Conservation (phyloP, 495 filamentous ascomycete species). For the Cercophora newfieldiana region DNA sequence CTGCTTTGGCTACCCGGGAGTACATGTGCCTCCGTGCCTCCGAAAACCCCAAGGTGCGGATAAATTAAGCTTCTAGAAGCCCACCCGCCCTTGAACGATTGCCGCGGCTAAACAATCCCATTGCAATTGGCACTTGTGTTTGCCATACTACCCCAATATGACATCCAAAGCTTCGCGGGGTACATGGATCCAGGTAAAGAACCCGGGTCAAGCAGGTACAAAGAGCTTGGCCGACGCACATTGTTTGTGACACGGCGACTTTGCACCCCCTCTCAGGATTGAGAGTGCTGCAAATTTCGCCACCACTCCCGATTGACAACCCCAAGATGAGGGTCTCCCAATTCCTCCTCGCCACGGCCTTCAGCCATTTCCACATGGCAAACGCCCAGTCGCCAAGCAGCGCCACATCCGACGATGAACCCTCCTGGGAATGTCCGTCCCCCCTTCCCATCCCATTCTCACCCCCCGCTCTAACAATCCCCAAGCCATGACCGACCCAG, state of each 20-base stretch:
- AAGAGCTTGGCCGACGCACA: too few relatives aligned
- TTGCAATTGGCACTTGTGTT: background rate
- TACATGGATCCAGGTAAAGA: background rate
- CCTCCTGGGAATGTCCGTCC: background rate
- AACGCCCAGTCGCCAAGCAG: background rate
- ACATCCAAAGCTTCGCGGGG: background rate
- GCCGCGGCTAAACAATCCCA: background rate
- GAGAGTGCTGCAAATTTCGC: background rate
- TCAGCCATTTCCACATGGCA: background rate
- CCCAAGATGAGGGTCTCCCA: background rate
- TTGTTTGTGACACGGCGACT: too few relatives aligned
- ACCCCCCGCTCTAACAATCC: background rate
- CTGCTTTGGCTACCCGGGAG: too few relatives aligned
- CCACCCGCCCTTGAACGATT: background rate
- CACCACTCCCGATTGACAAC: background rate
- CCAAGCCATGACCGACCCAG: constrained; percentile 19
- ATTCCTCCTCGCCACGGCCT: background rate
- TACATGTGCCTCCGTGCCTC: too few relatives aligned
- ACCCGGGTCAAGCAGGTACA: background rate
- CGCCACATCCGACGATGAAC: background rate
- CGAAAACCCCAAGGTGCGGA: too few relatives aligned
- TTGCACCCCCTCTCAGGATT: background rate
- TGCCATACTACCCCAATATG: background rate
- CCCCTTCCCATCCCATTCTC: background rate
- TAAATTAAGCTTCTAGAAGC: too few relatives aligned